Percentiles rank a stretch among this genome's conserved stretches.
Conservation (phyloP, 495 filamentous ascomycete species). For the Aspergillus mulundensis region DNA sequence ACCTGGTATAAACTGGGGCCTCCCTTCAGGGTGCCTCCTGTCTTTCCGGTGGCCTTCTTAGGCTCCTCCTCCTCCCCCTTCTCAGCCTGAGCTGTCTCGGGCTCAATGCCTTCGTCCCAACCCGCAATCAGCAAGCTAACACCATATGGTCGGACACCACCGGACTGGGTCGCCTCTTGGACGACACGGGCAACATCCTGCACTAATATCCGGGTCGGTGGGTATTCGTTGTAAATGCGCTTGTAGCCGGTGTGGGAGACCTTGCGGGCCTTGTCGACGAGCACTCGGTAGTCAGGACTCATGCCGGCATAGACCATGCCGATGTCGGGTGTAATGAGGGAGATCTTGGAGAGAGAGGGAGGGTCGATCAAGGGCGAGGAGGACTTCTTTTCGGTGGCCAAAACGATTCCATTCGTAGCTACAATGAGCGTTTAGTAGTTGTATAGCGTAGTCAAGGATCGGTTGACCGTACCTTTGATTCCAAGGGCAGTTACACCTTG, state of each 20-base stretch:
- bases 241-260: constrained; percentile 99
- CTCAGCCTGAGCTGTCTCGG: constrained; percentile 56
- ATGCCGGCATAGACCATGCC: constrained; percentile 99
- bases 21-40: constrained; percentile 90
- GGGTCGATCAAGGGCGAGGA: constrained; percentile 93
- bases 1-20: constrained; percentile 98
- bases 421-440: constrained; percentile 12
- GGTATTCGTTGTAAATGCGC: constrained; percentile 99
- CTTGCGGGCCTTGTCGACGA: constrained; percentile 96
- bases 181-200: constrained; percentile 97
- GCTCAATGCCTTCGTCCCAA: constrained; percentile 95
- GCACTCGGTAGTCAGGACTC: constrained; percentile 96
- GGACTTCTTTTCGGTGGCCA: constrained; percentile 99
- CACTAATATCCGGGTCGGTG: constrained; percentile 94
- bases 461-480: constrained; percentile 73
- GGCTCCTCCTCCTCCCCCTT: constrained; percentile 54
- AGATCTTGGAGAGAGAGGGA: constrained; percentile 93
- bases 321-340: constrained; percentile 95
- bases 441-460: background rate
- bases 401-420: constrained; percentile 98
- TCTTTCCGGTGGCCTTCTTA: constrained; percentile 72
- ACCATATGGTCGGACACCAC: constrained; percentile 96
- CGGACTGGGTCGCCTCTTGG: constrained; percentile 97
- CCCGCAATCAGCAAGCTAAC: constrained; percentile 93
- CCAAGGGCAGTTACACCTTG: constrained; percentile 97